These are phyloP conservation scores for Eragrostis tef DNA, from an alignment of 202 grass and related monocot genomes.

Conservation along the genomic window DNA sequence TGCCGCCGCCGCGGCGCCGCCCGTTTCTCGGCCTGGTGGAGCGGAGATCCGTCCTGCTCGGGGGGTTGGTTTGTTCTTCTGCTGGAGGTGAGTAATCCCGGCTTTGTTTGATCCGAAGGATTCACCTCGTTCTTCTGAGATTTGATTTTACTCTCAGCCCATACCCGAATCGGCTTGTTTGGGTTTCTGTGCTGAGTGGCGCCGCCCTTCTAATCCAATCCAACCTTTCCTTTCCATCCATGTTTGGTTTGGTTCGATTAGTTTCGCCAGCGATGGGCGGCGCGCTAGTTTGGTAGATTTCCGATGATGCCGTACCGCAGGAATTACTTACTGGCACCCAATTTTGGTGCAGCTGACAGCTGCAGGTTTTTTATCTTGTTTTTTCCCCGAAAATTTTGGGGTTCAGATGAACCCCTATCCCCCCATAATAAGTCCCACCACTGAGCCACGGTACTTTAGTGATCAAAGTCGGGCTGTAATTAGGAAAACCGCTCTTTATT, in stretches of 20 bases:
- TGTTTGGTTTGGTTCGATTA: background rate
- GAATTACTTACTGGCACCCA: background rate
- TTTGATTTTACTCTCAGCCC: too few relatives aligned
- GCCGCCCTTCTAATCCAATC: background rate
- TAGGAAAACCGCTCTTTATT: background rate
- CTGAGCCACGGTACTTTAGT: background rate
- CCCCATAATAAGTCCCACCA: background rate
- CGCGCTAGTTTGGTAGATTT: background rate
- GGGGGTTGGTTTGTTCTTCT: background rate
- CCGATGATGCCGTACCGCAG: background rate
- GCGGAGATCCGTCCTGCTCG: conserved; percentile 22
- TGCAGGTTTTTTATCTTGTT: background rate
- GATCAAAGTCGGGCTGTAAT: background rate
- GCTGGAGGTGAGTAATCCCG: background rate
- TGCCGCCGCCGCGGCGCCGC: background rate
- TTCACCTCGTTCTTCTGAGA: too few relatives aligned
- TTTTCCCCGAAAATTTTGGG: background rate
- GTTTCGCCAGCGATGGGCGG: background rate
- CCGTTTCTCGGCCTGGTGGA: background rate
- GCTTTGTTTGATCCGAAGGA: too few relatives aligned
- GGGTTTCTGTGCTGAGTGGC: background rate
- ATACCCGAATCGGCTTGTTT: background rate
- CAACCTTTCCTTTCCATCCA: background rate
- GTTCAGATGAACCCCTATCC: conserved; percentile 8
- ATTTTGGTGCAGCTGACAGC: background rate